Base-by-base conservation (phyloP, 2,329 filamentous ascomycete species). In the Mycosphaerelloides madeirae region DNA sequence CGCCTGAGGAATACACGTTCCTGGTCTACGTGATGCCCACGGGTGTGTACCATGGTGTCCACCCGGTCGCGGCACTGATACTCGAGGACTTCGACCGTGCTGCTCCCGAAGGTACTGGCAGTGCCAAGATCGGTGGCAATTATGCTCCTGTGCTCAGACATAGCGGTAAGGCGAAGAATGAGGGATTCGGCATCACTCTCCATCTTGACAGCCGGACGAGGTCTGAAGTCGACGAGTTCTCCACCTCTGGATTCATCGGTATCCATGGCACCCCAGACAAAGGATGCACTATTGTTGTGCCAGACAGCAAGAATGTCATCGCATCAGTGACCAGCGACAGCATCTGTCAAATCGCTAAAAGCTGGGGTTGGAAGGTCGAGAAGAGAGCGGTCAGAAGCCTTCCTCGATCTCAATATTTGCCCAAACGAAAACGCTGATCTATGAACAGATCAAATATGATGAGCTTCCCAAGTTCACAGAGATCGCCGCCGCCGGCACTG, bases 41-140 rank as follows among this genome's bases (percentile, higher is more conserved):
- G 0, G 91, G 91, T 6, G 89, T 95, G 13, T 97, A 96, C 72
- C 91, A 97, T 68, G 91, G 93, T 29, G 80, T 84, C 0, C 81
- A 89, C 56, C 87, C 91, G 0, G 88, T 95, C n/a, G 83, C 85
- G 60, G 87, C 85, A 1, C 71, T 96, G 41, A 85, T 97, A 48
- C 76, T 97, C 2, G 91, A 97, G 60, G 84, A 93, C 22, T 97
- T 97, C 64, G 91, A 97, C 67, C 86, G 91, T 22, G 80, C 90
- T 0, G 91, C 91, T n/a, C 91, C 93, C 1, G 81, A 89, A 58
- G 91, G 91, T 1, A 94, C 87, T 0, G 91, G 91, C 0, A 83
- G 81, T 50, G 91, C 88, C n/a, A 97, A 97, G 71, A 78, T 97
- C 3, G 91, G 93, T 19, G 93, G 91, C 12, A 97, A 97, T 71